Evolutionary conservation across 345 rosid genomes (phyloP).

Genomic region (Cardamine resedifolia): DNA sequence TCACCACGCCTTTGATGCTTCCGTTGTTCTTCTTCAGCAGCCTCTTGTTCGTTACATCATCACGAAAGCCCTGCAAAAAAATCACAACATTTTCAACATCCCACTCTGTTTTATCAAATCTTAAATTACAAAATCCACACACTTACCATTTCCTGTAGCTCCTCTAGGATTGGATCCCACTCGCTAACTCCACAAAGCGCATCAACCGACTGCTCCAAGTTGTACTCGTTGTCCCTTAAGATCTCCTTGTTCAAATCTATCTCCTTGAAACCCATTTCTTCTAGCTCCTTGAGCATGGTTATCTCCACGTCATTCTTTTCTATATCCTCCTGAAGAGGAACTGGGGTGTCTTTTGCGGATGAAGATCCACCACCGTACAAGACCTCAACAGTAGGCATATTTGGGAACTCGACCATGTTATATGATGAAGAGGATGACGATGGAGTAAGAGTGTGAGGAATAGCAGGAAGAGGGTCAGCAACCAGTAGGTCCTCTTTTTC

Average conservation of each 20-base stretch:
- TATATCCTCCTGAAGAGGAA: slow-evolving; percentile 20
- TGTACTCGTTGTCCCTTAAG: slow-evolving; percentile 65
- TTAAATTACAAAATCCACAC: not conserved
- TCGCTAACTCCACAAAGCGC: slow-evolving; percentile 74
- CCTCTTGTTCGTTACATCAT: slow-evolving; percentile 73
- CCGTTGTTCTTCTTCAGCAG: slow-evolving; percentile 94
- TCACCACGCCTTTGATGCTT: slow-evolving; percentile 82
- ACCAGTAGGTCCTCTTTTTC: slow-evolving; percentile 42
- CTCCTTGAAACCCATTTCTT: slow-evolving; percentile 94
- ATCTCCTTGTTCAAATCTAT: slow-evolving; percentile 83
- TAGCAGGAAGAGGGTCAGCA: slow-evolving; percentile 39
- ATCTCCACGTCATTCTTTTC: slow-evolving; percentile 44
- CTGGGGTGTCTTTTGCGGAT: slow-evolving; percentile 18
- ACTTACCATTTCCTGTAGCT: slow-evolving; percentile 86
- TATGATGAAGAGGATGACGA: slow-evolving; percentile 37
- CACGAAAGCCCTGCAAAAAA: slow-evolving; percentile 69
- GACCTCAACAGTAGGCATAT: slow-evolving; percentile 25
- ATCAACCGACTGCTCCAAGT: slow-evolving; percentile 76
- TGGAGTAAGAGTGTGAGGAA: slow-evolving; percentile 6
- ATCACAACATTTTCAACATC: not conserved
- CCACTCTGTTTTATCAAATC: not conserved
- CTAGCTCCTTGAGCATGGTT: slow-evolving; percentile 73
- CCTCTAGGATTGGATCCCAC: slow-evolving; percentile 90
- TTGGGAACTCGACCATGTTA: slow-evolving; percentile 54
- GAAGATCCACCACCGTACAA: slow-evolving; percentile 24